Evolutionary conservation across 768 basidiomycete genomes (phyloP).

Genomic region (Suillus placidus): DNA sequence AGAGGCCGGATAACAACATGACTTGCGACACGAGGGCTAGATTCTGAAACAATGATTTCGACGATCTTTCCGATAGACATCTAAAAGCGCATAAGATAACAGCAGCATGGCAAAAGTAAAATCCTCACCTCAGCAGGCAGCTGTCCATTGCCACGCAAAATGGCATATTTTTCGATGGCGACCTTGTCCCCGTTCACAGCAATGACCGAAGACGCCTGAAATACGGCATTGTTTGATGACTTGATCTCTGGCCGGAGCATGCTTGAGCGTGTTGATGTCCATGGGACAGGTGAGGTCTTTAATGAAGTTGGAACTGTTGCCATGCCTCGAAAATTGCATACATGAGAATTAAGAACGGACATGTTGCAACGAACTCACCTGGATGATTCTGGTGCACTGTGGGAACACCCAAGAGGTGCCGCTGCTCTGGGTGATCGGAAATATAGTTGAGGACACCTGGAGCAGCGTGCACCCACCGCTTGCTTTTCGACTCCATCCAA

Average conservation of each 20-base stretch:
- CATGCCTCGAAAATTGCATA: constrained; percentile 5
- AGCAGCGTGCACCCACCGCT: constrained; percentile 10
- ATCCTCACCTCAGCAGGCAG: no score
- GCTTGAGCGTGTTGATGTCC: constrained; percentile 6
- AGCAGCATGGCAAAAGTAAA: no score
- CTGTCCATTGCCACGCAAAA: no score
- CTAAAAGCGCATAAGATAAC: no score
- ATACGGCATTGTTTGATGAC: not conserved
- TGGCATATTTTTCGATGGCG: no score
- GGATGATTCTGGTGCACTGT: not conserved
- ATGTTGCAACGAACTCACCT: constrained; percentile 5
- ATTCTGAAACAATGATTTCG: no score
- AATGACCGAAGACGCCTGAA: constrained; percentile 4
- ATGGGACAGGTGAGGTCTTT: constrained; percentile 6
- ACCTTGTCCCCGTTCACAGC: no score
- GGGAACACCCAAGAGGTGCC: constrained; percentile 7
- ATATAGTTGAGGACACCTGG: constrained; percentile 7
- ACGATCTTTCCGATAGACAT: no score
- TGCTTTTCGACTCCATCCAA: constrained; percentile 15
- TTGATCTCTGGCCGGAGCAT: not conserved
- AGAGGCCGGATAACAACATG: no score
- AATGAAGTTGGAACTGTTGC: not conserved
- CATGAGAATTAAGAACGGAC: not conserved
- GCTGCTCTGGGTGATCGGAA: constrained; percentile 10
- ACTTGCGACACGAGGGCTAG: no score